These are phyloP conservation scores for Juglanconis sp. DNA, from an alignment of 2,329 filamentous ascomycete genomes.

Conservation along the genomic window DNA sequence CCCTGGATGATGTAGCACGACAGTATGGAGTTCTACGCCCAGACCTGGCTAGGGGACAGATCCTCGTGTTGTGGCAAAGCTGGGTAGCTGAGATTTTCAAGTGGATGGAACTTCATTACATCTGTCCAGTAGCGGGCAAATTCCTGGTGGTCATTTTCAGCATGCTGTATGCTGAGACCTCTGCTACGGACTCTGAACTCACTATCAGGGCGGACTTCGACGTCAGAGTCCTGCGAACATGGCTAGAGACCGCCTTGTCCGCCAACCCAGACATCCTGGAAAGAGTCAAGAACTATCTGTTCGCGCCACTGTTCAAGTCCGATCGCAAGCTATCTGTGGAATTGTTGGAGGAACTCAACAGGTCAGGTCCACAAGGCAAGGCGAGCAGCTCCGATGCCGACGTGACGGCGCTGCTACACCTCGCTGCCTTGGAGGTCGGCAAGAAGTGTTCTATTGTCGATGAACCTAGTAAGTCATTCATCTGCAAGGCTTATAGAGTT, in stretches of 20 bases:
- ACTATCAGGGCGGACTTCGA: slow-evolving; percentile 28
- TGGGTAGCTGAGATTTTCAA: slow-evolving; percentile 34
- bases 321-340: slow-evolving; percentile 50
- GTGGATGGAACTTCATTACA: slow-evolving; percentile 54
- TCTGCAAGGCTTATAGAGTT: slow-evolving; percentile 8
- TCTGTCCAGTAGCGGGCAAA: slow-evolving; percentile 59
- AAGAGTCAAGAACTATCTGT: slow-evolving; percentile 62
- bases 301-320: slow-evolving; percentile 59
- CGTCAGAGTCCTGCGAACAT: slow-evolving; percentile 50
- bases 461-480: slow-evolving; percentile 52
- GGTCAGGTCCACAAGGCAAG: slow-evolving; percentile 26
- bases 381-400: slow-evolving; percentile 41
- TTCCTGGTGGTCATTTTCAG: slow-evolving; percentile 57
- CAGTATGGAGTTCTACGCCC: slow-evolving; percentile 37
- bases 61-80: slow-evolving; percentile 27
- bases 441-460: slow-evolving; percentile 69
- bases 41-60: slow-evolving; percentile 22
- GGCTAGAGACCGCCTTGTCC: slow-evolving; percentile 50
- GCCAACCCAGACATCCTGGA: slow-evolving; percentile 53
- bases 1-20: slow-evolving; percentile 41
- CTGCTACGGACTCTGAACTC: slow-evolving; percentile 17
- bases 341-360: slow-evolving; percentile 53
- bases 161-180: slow-evolving; percentile 34
- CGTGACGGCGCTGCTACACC: slow-evolving; percentile 55
- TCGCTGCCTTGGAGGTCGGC: slow-evolving; percentile 67